Percentiles rank a stretch among this genome's conserved stretches.
Conservation (phyloP, 805 yeast species). For the Candida jianshihensis region DNA sequence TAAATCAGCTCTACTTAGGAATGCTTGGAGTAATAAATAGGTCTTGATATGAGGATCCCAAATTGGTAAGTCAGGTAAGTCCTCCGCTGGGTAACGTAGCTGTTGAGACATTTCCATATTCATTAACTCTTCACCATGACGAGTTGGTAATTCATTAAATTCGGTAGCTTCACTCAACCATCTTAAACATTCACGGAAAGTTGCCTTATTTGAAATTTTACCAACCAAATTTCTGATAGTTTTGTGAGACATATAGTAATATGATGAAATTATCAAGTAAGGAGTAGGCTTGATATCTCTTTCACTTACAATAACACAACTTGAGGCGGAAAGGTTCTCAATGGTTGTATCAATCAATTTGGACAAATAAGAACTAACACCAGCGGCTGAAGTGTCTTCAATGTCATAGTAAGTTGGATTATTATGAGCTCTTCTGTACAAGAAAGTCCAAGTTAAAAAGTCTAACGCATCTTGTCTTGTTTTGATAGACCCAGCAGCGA, state of each 20-base stretch:
- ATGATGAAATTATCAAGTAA: constrained; percentile 77
- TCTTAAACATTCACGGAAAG: constrained; percentile 69
- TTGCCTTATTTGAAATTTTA: constrained; percentile 36
- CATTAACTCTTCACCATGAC: constrained; percentile 52
- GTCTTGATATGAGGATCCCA: constrained; percentile 78
- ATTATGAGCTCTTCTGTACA: constrained; percentile 86
- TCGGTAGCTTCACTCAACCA: constrained; percentile 89
- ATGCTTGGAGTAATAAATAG: constrained; percentile 82
- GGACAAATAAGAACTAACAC: constrained; percentile 72
- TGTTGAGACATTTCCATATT: constrained; percentile 77
- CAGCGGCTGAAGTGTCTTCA: constrained; percentile 63
- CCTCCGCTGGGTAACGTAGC: constrained; percentile 55
- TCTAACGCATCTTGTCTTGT: constrained; percentile 89
- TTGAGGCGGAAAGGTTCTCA: constrained; percentile 60
- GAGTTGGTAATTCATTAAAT: constrained; percentile 80
- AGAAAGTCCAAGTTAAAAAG: constrained; percentile 94
- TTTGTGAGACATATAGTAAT: constrained; percentile 86
- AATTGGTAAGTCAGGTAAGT: constrained; percentile 69
- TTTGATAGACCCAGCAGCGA: constrained; percentile 90
- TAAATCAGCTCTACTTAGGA: constrained; percentile 73
- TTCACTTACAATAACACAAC: constrained; percentile 53
- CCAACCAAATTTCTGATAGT: constrained; percentile 68
- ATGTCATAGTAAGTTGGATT: constrained; percentile 91
- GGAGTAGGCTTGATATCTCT: constrained; percentile 59
- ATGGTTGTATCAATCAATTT: constrained; percentile 65